Conservation (phyloP, 1,139 yeast genomes). For the Scheffersomyces lignicola region DNA sequence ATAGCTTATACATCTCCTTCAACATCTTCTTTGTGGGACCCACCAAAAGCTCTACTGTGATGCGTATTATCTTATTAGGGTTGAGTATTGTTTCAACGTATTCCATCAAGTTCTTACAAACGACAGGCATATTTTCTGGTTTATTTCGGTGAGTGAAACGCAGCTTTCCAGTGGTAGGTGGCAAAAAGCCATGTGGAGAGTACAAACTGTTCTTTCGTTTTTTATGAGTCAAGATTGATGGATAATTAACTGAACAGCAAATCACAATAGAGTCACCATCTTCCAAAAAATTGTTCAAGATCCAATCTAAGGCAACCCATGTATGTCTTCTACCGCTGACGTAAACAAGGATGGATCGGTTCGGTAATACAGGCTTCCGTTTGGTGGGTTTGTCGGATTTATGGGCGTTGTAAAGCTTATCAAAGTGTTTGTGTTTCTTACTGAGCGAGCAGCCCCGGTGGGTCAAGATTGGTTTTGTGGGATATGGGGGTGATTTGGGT, state of each 20-base stretch:
- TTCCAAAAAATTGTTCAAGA: conserved; percentile 49
- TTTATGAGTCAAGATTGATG: conserved; percentile 7
- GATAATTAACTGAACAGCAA: conserved; percentile 38
- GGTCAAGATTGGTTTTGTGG: conserved; percentile 52
- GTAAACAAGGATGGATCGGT: conserved; percentile 60
- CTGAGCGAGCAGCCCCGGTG: conserved; percentile 54
- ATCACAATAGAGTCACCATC: conserved; percentile 67
- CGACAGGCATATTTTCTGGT: conserved; percentile 35
- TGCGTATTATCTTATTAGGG: conserved; percentile 50
- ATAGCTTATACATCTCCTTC: conserved; percentile 60
- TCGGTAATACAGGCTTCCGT: conserved; percentile 44
- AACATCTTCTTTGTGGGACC: conserved; percentile 59
- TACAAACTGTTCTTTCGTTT: conserved; percentile 6
- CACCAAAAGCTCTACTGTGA: conserved; percentile 63
- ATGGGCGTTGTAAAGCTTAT: conserved; percentile 35
- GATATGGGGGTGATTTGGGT: conserved; percentile 28
- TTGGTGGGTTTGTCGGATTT: conserved; percentile 14
- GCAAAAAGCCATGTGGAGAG: conserved; percentile 22
- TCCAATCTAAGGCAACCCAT: conserved; percentile 80
- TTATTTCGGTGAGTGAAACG: conserved; percentile 33
- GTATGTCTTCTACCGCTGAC: conserved; percentile 72
- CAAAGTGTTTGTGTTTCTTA: conserved; percentile 45
- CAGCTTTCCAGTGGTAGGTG: conserved; percentile 32
- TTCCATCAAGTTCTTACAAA: conserved; percentile 43
- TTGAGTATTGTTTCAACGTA: conserved; percentile 50